Percentiles rank a stretch among this genome's conserved stretches.
Conservation (phyloP, 805 yeast genomes). For the Metahyphopichia silvanorum region DNA sequence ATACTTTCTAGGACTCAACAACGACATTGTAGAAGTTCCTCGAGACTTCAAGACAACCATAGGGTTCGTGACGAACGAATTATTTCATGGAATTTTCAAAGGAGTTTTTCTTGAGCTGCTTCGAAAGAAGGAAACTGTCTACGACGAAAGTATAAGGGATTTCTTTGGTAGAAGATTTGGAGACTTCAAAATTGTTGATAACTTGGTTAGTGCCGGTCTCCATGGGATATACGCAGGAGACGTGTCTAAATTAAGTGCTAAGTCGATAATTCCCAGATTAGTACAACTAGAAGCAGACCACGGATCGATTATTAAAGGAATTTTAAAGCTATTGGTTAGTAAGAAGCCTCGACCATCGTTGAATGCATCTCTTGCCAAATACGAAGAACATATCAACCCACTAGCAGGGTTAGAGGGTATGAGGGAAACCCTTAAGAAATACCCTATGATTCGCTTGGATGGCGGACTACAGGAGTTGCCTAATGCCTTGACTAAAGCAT, state of each 20-base stretch:
- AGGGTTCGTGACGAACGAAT: constrained; percentile 34
- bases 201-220: constrained; percentile 74
- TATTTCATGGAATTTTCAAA: constrained; percentile 41
- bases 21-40: constrained; percentile 55
- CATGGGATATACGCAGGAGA: constrained; percentile 90
- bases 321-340: constrained; percentile 11
- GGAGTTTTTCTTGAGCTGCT: constrained; percentile 48
- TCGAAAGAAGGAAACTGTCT: constrained; percentile 7
- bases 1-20: constrained; percentile 50
- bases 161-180: constrained; percentile 75
- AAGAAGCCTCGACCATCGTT: constrained; percentile 2
- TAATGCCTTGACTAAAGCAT: constrained; percentile 30
- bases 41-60: constrained; percentile 28
- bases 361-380: constrained; percentile 24
- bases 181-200: constrained; percentile 40
- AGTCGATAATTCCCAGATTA: constrained; percentile 54
- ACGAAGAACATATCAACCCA: constrained; percentile 39
- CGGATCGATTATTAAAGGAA: constrained; percentile 50
- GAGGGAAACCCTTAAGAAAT: constrained; percentile 39
- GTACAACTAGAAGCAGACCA: constrained; percentile 54
- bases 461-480: constrained; percentile 60
- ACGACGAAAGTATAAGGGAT: constrained; percentile 70
- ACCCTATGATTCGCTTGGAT: constrained; percentile 59
- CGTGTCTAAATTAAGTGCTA: constrained; percentile 58
- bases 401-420: constrained; percentile 35